Percentiles rank a stretch among this genome's conserved stretches.
These are phyloP conservation scores for Podospora anserina DNA, from an alignment of 495 filamentous ascomycete genomes.

Conservation along the genomic window DNA sequence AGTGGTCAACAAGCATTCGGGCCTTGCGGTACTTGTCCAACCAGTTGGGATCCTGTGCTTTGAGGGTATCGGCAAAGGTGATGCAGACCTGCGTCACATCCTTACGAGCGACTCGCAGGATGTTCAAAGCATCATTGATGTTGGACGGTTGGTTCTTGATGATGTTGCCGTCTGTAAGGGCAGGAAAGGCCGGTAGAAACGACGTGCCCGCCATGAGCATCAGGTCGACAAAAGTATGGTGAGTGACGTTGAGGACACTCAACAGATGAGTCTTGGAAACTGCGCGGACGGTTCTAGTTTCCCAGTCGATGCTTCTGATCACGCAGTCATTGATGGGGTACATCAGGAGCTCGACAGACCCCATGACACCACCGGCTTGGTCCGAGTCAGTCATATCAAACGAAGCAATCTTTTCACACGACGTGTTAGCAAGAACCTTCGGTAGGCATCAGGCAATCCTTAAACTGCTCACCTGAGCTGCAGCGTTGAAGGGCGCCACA, in stretches of 20 bases:
- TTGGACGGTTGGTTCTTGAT: conserved; percentile 50
- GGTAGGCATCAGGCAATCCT: neutral
- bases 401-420: conserved; percentile 65
- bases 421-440: neutral
- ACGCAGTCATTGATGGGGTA: conserved; percentile 77
- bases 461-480: conserved; percentile 68
- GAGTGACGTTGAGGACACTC: conserved; percentile 63
- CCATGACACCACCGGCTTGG: conserved; percentile 74
- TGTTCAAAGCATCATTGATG: conserved; percentile 65
- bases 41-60: conserved; percentile 68
- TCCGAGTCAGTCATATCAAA: conserved; percentile 66
- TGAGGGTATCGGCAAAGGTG: conserved; percentile 68
- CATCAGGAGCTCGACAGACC: conserved; percentile 80
- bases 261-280: conserved; percentile 68
- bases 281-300: conserved; percentile 61
- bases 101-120: conserved; percentile 64
- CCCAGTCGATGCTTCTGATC: conserved; percentile 74
- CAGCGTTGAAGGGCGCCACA: conserved; percentile 85
- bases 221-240: conserved; percentile 76
- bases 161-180: conserved; percentile 55
- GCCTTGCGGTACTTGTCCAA: conserved; percentile 79
- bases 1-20: conserved; percentile 80
- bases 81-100: conserved; percentile 61
- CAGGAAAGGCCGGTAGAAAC: conserved; percentile 73
- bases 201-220: conserved; percentile 79